phyloP scores from a whole-genome alignment of 306 rosid genomes.

The Acacia acuminata region DNA sequence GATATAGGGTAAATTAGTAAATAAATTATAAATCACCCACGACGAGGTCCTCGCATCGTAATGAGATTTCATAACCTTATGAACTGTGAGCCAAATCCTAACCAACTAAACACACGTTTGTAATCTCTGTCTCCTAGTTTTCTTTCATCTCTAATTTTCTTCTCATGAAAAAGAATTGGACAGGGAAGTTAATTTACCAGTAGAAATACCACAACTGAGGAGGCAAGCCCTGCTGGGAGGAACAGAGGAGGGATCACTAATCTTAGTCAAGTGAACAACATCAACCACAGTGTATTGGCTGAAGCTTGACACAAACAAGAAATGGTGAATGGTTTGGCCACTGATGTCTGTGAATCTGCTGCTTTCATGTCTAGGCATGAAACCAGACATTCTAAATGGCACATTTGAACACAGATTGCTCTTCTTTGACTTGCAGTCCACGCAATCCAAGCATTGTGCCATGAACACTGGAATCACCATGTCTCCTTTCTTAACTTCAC shows the following conservation, averaged over 20 bases:
- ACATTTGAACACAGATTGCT: slow-evolving; percentile 77
- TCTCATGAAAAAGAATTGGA: too few species aligned
- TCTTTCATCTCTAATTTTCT: too few species aligned
- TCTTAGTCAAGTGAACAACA: slow-evolving; percentile 62
- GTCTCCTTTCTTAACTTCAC: slow-evolving; percentile 74
- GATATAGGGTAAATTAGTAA: too few species aligned
- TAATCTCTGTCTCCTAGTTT: too few species aligned
- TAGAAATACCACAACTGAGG: slow-evolving; percentile 82
- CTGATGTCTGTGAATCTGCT: slow-evolving; percentile 79
- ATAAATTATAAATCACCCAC: rapidly evolving
- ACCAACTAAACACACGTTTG: too few species aligned
- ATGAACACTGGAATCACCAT: slow-evolving; percentile 70
- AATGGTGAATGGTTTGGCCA: slow-evolving; percentile 69
- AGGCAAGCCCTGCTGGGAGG: slow-evolving; percentile 79
- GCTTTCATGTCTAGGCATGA: slow-evolving; percentile 60
- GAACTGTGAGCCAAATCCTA: too few species aligned
- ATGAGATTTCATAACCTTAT: too few species aligned
- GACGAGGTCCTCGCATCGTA: rapidly evolving
- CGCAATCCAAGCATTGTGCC: slow-evolving; percentile 70
- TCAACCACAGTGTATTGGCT: slow-evolving; percentile 80
- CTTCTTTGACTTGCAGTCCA: slow-evolving; percentile 69
- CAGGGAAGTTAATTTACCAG: slow-evolving; percentile 47
- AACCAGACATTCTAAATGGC: slow-evolving; percentile 58
- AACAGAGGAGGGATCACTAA: slow-evolving; percentile 37
- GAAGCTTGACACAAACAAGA: slow-evolving; percentile 74